phyloP scores from a whole-genome alignment of 345 rosid species.

The Triadica sebifera region DNA sequence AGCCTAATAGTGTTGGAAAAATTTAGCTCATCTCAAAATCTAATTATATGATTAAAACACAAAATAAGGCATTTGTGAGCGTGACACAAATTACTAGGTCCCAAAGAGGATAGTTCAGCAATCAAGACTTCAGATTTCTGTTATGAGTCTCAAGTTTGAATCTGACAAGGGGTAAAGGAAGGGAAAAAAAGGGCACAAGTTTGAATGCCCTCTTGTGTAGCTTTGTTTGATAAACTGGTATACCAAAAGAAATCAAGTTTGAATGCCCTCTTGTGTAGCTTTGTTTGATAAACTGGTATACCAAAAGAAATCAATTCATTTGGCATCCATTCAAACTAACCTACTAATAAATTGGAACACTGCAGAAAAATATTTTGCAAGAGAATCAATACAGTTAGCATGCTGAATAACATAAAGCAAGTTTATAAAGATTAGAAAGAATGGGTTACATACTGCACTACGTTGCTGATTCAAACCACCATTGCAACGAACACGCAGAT shows the following conservation, averaged over 20 bases:
- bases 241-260: neutral
- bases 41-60: neutral
- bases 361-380: neutral
- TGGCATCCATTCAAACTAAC: neutral
- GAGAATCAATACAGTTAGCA: neutral
- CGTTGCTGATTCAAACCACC: slow-evolving; percentile 99
- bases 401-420: neutral
- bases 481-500: slow-evolving; percentile 94
- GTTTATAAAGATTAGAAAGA: neutral
- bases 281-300: neutral
- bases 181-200: neutral
- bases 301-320: neutral
- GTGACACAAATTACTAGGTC: neutral
- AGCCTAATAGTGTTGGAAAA: neutral
- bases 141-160: neutral
- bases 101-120: neutral
- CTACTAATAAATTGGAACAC: neutral
- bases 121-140: neutral
- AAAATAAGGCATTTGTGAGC: neutral
- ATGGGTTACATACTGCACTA: slow-evolving; percentile 67
- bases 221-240: neutral
- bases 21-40: slow-evolving; percentile 1
- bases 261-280: neutral
- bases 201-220: neutral
- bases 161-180: neutral